Conservation (phyloP, 2,329 filamentous ascomycete genomes). For the Verticillium klebahnii region DNA sequence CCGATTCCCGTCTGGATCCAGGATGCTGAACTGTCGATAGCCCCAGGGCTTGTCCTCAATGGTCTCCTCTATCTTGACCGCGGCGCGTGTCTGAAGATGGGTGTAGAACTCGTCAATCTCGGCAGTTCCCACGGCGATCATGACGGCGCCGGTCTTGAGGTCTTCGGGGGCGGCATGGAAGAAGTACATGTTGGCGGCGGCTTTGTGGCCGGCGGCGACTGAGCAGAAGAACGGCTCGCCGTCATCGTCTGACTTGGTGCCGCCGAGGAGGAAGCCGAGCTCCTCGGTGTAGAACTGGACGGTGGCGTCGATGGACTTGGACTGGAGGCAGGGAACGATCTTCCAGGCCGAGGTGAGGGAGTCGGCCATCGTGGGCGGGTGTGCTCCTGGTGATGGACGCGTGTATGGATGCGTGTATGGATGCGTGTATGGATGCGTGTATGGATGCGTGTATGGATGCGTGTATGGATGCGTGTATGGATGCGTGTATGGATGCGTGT, state of each 20-base stretch:
- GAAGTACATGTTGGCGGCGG: conserved; percentile 8
- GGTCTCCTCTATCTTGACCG: background rate
- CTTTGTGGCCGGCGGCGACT: background rate
- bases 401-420: no score
- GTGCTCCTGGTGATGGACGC: background rate
- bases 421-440: no score
- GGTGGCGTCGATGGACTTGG: conserved; percentile 1
- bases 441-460: no score
- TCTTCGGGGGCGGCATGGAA: background rate
- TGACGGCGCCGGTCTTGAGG: background rate
- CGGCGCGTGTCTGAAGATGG: background rate
- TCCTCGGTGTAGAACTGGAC: conserved; percentile 1
- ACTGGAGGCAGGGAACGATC: conserved; percentile 5
- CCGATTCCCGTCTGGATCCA: conserved; percentile 2
- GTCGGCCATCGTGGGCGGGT: background rate
- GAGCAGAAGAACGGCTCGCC: conserved; percentile 4
- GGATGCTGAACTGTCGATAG: conserved; percentile 5
- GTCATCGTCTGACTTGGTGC: background rate
- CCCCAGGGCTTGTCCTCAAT: conserved; percentile 3
- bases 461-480: no score
- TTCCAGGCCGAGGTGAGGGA: conserved; percentile 8
- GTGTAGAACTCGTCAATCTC: conserved; percentile 2
- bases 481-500: no score
- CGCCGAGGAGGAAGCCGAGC: conserved; percentile 2
- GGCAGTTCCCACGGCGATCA: conserved; percentile 3